Evolutionary conservation across 106 monocot genomes (phyloP), one percentile per base, ranked within the genome.

Genomic region (Dioscorea zingiberensis): DNA sequence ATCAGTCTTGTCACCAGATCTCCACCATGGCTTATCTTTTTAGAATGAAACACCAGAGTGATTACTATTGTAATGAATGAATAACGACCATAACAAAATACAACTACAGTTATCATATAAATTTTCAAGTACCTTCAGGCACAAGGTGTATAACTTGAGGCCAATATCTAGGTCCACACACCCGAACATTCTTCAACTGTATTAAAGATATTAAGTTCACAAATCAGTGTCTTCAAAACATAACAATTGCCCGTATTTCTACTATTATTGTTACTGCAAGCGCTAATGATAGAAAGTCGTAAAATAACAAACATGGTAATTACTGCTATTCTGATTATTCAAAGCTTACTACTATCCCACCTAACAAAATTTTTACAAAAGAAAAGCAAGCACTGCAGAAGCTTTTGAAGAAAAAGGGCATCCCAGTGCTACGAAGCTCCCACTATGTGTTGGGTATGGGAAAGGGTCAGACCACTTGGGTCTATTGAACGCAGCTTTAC

Each of bases 141-240:
- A 57, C 15, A 46, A 88, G 80, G 18, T 77, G 53, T 69, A 97
- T 86, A 18, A 86, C 59, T 59, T 97, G 97, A 73, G 97, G 62
- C 97, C 97, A 97, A 79, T 97, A 97, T 75, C 97, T 85, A 48
- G 97, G 97, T 13, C 97, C 97, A 80, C 88, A 97, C 68, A 97
- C 88, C 64, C 71, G 67, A 74, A 97, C 70, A 48, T 60, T 84
- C 72, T 97, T 97, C 62, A 97, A 59, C 97, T 97, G 81, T 62
- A 75, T 49, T 2, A 44, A 3, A 21, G 44, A 58, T 30, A 30
- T 38, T 38, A 38, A 10, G 38, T 2, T 38, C 38, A 38, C 38
- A 38, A 30, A 38, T 38, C 38, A 38, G 38, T 38, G 38, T 38
- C 38, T 38, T 38, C 38, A 38, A 38, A 38, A 38, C 10, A 6